phyloP scores from a whole-genome alignment of 176 grass and related monocot genomes.

The Triticum monococcum region DNA sequence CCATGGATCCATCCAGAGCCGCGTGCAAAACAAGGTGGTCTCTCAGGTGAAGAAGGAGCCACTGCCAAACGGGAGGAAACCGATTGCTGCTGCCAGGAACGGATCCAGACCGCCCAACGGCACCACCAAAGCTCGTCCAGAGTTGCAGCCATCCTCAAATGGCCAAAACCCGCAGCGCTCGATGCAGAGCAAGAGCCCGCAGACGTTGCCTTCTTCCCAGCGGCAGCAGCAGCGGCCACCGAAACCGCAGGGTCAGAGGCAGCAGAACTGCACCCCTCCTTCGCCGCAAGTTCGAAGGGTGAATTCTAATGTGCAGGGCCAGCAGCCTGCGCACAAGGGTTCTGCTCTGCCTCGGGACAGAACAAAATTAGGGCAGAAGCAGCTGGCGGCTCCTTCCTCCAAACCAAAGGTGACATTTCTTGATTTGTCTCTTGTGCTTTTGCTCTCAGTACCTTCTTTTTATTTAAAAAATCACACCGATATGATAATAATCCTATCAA shows the following conservation, averaged over 20 bases:
- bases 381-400: slow-evolving; percentile 11
- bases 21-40: slow-evolving; percentile 11
- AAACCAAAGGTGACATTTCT: slow-evolving; percentile 52
- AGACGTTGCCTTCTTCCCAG: not conserved
- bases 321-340: slow-evolving; percentile 28
- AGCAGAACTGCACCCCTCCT: not conserved
- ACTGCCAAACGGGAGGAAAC: slow-evolving; percentile 1
- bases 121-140: not conserved
- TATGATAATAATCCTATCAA: not conserved
- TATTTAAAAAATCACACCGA: no score
- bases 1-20: slow-evolving; percentile 4
- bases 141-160: slow-evolving; percentile 3
- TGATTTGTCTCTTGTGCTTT: not conserved
- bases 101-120: not conserved
- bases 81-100: slow-evolving; percentile 17
- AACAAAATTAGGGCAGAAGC: slow-evolving; percentile 32
- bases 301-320: slow-evolving; percentile 29
- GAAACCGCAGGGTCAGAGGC: not conserved
- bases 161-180: not conserved
- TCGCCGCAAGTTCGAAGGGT: not conserved
- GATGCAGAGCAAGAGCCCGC: slow-evolving; percentile 26
- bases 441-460: not conserved
- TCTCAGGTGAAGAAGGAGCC: slow-evolving; percentile 1
- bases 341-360: not conserved
- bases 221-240: not conserved